phyloP scores from a whole-genome alignment of 306 rosid species.

The Sicyos edulis region DNA sequence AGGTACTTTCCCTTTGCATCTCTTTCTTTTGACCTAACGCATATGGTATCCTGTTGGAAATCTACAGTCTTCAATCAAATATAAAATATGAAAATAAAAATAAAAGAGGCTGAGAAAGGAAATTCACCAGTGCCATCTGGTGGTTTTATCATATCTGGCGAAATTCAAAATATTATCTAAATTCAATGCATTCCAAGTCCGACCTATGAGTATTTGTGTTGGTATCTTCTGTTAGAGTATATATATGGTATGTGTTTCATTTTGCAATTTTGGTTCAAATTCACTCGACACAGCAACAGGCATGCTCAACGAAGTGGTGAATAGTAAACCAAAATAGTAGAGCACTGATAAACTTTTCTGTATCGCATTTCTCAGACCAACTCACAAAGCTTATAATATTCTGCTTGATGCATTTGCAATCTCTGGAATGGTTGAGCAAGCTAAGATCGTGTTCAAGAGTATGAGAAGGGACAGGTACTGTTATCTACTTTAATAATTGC shows the following conservation, averaged over 20 bases:
- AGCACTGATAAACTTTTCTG: neutral
- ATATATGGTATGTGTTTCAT: neutral
- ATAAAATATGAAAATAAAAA: neutral
- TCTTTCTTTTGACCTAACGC: neutral
- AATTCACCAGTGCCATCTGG: neutral
- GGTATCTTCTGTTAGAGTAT: neutral
- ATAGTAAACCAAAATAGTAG: neutral
- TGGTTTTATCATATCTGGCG: neutral
- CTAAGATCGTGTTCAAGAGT: slow-evolving; percentile 74
- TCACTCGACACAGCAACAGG: neutral
- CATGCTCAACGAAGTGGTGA: neutral
- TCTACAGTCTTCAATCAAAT: neutral
- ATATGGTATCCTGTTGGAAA: neutral
- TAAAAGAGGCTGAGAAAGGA: neutral
- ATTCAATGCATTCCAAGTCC: neutral
- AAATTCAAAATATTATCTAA: neutral
- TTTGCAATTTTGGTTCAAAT: neutral
- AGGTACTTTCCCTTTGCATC: slow-evolving; percentile 41
- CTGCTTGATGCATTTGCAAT: slow-evolving; percentile 86
- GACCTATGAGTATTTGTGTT: neutral
- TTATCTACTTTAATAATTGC: slow-evolving; percentile 11
- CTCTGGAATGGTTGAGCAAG: slow-evolving; percentile 96
- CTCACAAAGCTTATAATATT: slow-evolving; percentile 85
- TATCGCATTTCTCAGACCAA: slow-evolving; percentile 52
- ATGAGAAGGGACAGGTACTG: slow-evolving; percentile 90